Percentiles rank a stretch among this genome's conserved stretches.
Conservation (phyloP, 495 filamentous ascomycete species). For the Lineolata rhizophorae region DNA sequence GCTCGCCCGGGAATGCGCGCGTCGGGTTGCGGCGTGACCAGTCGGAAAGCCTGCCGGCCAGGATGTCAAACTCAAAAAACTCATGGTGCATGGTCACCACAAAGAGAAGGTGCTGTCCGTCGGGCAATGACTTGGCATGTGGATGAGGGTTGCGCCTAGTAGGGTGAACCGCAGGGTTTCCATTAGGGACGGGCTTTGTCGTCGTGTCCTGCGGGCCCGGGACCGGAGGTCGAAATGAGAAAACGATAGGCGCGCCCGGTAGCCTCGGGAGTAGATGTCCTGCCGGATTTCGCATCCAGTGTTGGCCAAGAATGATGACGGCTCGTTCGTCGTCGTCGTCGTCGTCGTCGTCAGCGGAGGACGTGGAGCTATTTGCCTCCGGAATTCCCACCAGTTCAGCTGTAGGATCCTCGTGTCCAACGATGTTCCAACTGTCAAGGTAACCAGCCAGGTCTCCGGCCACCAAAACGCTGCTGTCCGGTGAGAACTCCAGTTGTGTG, state of each 20-base stretch:
- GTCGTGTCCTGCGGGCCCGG: constrained; percentile 11
- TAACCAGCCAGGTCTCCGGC: constrained; percentile 64
- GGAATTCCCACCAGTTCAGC: constrained; percentile 10
- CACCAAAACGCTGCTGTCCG: constrained; percentile 56
- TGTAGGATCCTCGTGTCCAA: constrained; percentile 26
- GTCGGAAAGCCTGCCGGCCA: constrained; percentile 47
- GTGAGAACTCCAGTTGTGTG: constrained; percentile 53
- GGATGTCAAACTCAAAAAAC: constrained; percentile 53
- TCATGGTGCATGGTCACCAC: constrained; percentile 55
- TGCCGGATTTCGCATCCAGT: constrained; percentile 45
- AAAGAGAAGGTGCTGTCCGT: constrained; percentile 39
- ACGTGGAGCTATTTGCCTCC: no score
- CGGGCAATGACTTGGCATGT: constrained; percentile 20
- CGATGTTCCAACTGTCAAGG: constrained; percentile 67
- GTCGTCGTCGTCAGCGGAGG: constrained; percentile 25
- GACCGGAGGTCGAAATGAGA: constrained; percentile 77
- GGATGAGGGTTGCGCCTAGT: constrained; percentile 26
- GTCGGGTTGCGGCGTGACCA: constrained; percentile 77
- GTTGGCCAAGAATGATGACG: constrained; percentile 17
- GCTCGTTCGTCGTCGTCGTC: constrained; percentile 16
- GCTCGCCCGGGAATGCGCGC: constrained; percentile 46
- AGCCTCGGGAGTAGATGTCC: constrained; percentile 57
- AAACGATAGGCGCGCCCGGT: constrained; percentile 37
- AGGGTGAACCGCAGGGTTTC: constrained; percentile 19
- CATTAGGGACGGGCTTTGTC: constrained; percentile 19